phyloP scores from a whole-genome alignment of 306 rosid genomes.

The Lathyrus tuberosus region DNA sequence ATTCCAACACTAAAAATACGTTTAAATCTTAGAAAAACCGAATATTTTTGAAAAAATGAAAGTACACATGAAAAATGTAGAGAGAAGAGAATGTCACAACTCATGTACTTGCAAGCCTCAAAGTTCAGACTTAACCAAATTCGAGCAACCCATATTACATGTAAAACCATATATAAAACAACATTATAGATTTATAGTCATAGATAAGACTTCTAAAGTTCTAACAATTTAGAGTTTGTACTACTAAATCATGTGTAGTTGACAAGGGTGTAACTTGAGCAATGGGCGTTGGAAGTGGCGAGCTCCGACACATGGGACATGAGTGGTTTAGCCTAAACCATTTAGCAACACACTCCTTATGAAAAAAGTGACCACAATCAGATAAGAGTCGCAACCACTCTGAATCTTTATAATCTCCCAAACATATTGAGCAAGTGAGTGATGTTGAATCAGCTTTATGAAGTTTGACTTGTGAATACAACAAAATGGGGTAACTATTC shows the following conservation, averaged over 20 bases:
- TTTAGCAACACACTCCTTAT: slow-evolving; percentile 46
- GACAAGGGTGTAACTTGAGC: slow-evolving; percentile 24
- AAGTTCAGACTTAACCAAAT: too few relatives aligned
- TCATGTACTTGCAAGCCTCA: too few relatives aligned
- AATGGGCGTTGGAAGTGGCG: slow-evolving; percentile 41
- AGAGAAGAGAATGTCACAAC: too few relatives aligned
- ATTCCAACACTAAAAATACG: too few relatives aligned
- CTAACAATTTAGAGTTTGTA: neutral
- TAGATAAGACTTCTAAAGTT: too few relatives aligned
- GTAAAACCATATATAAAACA: too few relatives aligned
- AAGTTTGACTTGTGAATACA: slow-evolving; percentile 46
- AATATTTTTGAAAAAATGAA: too few relatives aligned
- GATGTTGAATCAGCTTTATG: slow-evolving; percentile 33
- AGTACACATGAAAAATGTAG: too few relatives aligned
- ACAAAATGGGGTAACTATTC: slow-evolving; percentile 39
- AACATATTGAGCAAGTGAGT: slow-evolving; percentile 53
- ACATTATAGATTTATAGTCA: too few relatives aligned
- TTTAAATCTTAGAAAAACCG: too few relatives aligned
- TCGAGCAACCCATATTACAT: too few relatives aligned
- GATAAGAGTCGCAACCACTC: slow-evolving; percentile 49
- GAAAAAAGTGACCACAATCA: slow-evolving; percentile 53
- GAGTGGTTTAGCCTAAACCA: slow-evolving; percentile 47
- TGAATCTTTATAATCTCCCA: slow-evolving; percentile 48
- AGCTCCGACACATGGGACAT: slow-evolving; percentile 54
- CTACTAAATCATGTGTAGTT: neutral